phyloP scores from a whole-genome alignment of 2,329 filamentous ascomycete genomes.

The Lasiodiplodia theobromae region DNA sequence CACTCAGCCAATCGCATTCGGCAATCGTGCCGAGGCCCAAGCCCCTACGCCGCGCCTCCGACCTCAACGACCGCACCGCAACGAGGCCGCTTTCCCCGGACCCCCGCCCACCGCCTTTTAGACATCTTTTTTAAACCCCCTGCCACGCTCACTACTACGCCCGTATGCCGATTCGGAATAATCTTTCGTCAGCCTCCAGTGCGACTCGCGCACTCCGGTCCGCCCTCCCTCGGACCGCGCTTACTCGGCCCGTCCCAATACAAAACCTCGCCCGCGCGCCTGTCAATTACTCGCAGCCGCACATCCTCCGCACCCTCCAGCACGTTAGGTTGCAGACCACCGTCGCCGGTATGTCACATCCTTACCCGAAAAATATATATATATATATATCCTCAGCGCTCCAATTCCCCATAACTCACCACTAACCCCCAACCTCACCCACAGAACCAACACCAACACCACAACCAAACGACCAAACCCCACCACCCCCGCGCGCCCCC shows the following conservation, averaged over 20 bases:
- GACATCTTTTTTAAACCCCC: not conserved
- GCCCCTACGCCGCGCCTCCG: conserved; percentile 12
- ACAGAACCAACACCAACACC: conserved; percentile 1
- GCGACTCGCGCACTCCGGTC: not conserved
- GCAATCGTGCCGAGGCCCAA: conserved; percentile 13
- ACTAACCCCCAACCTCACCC: not conserved
- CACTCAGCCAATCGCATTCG: conserved; percentile 3
- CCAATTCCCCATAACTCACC: not conserved
- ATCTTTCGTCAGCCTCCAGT: not conserved
- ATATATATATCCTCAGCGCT: not conserved
- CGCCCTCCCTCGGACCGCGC: not conserved
- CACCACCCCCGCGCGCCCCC: conserved; percentile 32
- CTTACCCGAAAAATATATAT: too few species aligned
- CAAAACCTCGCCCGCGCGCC: conserved; percentile 4
- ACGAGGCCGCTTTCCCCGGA: not conserved
- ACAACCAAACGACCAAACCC: not conserved
- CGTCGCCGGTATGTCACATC: not conserved
- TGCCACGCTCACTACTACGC: conserved; percentile 3
- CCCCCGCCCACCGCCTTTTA: conserved; percentile 15
- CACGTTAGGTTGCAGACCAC: conserved; percentile 5
- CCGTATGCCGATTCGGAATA: conserved; percentile 12
- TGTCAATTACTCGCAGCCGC: not conserved
- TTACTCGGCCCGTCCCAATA: conserved; percentile 1
- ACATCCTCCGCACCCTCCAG: conserved; percentile 11
- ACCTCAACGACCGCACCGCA: conserved; percentile 15